These are phyloP conservation scores for Leccinum subatratum DNA, from an alignment of 1,284 basidiomycete species.

Conservation along the genomic window DNA sequence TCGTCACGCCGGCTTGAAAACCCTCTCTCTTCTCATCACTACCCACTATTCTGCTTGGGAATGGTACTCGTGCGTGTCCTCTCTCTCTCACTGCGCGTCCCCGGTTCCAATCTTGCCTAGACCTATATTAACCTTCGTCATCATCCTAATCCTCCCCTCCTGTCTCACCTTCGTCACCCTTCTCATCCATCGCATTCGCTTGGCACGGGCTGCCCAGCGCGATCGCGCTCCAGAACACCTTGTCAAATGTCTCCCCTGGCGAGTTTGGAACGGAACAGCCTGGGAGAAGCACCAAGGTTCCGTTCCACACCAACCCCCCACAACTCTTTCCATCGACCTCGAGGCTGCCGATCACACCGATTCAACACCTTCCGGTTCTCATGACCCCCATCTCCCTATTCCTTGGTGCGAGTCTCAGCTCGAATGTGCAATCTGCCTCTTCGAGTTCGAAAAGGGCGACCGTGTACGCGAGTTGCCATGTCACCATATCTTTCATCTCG, in stretches of 20 bases:
- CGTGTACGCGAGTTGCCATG: slow-evolving; percentile 85
- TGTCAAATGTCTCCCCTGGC: slow-evolving; percentile 71
- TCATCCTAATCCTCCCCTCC: slow-evolving; percentile 77
- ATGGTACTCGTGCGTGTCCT: slow-evolving; percentile 71
- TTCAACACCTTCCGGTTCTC: slow-evolving; percentile 43
- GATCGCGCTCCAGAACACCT: slow-evolving; percentile 77
- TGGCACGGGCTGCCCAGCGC: slow-evolving; percentile 67
- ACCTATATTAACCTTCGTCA: slow-evolving; percentile 73
- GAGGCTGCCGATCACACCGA: slow-evolving; percentile 34
- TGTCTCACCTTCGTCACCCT: slow-evolving; percentile 77
- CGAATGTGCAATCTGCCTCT: slow-evolving; percentile 89
- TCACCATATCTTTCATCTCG: slow-evolving; percentile 81
- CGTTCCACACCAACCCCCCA: slow-evolving; percentile 31
- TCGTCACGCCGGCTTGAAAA: slow-evolving; percentile 66
- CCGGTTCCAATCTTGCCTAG: slow-evolving; percentile 36
- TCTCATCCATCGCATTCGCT: slow-evolving; percentile 73
- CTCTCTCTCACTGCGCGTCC: slow-evolving; percentile 13
- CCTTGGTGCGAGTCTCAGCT: slow-evolving; percentile 71
- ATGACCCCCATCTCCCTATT: slow-evolving; percentile 37
- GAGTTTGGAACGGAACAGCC: slow-evolving; percentile 71
- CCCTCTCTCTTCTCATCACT: slow-evolving; percentile 71
- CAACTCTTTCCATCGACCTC: slow-evolving; percentile 34
- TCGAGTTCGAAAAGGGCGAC: slow-evolving; percentile 79
- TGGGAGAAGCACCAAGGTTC: slow-evolving; percentile 69
- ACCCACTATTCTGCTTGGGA: slow-evolving; percentile 77